Evolutionary conservation across 2,329 filamentous ascomycete species (phyloP), one percentile per base, ranked within the genome.

Genomic region (Pseudogymnoascus sp.): DNA sequence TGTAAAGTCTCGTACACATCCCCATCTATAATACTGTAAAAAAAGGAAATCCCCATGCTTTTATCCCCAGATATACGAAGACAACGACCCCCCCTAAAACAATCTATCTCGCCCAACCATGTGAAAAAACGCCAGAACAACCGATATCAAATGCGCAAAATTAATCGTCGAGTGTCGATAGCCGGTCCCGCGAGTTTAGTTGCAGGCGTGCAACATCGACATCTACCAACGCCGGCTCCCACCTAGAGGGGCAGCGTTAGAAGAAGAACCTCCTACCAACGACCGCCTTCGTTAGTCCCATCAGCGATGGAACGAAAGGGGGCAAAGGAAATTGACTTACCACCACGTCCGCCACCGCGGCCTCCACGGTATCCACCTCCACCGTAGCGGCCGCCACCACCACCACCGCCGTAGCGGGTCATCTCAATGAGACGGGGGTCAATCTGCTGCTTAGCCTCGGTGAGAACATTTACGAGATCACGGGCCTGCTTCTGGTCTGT

Each of bases 401-500:
- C 91, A 64, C 91, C 91, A 67, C 92, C 91, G 69, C 91, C 86
- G 75, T 93, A 97, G 77, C 95, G 90, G 71, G 86, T 87, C 95
- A 99, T 97, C 83, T 99, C 95, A 68, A 87, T 87, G 68, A 99
- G 88, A 77, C 92, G 89, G 74, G 95, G 95, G 74, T 97, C 95
- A 77, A 99, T 93, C 79, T 96, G 89, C 82, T 99, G 95, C 83
- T 97, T 97, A 69, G 95, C 93, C 80, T 99, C 95, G 74, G 88
- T 88, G 71, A 99, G 88, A 72, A 99, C 91, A 72, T 85, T 84
- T 71, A 99, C 88, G 75, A 99, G 87, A 80, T 99, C 95, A 84
- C 95, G 93, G 79, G 95, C 93, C 86, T 95, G 90, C 82, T 93
- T 95, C 73, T 89, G 85, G 80, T 95, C 90, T 93, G 67, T 38